Percentiles rank a stretch among this genome's conserved stretches.
Conservation (phyloP, 768 basidiomycete genomes). For the Boletus subcaerulescens region DNA sequence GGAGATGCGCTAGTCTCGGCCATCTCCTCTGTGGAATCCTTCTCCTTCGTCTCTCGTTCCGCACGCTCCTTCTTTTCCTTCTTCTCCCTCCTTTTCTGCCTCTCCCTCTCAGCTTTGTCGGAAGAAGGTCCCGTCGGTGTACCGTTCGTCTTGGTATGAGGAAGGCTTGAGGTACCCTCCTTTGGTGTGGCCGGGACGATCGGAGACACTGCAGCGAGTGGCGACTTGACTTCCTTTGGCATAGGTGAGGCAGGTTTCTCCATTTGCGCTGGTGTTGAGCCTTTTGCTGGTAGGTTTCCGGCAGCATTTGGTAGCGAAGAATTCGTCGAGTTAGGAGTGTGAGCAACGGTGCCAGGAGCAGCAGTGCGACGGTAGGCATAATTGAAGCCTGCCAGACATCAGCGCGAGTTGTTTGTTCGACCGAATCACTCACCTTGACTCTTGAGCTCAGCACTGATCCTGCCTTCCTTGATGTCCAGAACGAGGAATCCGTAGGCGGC, state of each 20-base stretch:
- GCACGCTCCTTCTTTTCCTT: slow-evolving; percentile 57
- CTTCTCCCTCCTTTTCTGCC: slow-evolving; percentile 57
- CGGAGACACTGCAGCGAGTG: slow-evolving; percentile 35
- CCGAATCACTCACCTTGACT: slow-evolving; percentile 68
- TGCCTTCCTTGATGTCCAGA: slow-evolving; percentile 86
- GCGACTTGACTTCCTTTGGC: slow-evolving; percentile 33
- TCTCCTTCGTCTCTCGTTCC: slow-evolving; percentile 41
- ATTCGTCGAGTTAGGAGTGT: slow-evolving; percentile 58
- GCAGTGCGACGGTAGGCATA: slow-evolving; percentile 87
- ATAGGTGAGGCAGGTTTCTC: slow-evolving; percentile 36
- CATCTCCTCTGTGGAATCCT: slow-evolving; percentile 36
- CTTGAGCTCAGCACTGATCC: slow-evolving; percentile 89
- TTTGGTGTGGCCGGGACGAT: slow-evolving; percentile 30
- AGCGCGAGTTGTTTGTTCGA: slow-evolving; percentile 1
- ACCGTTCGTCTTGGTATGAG: slow-evolving; percentile 33
- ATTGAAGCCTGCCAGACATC: slow-evolving; percentile 71
- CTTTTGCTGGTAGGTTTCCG: slow-evolving; percentile 32
- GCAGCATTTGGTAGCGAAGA: slow-evolving; percentile 46
- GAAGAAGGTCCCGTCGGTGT: slow-evolving; percentile 29
- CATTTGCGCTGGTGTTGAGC: slow-evolving; percentile 33
- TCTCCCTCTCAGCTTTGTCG: slow-evolving; percentile 57
- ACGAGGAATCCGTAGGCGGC: slow-evolving; percentile 89
- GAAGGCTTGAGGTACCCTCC: slow-evolving; percentile 35
- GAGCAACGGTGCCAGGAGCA: slow-evolving; percentile 45
- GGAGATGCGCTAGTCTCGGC: slow-evolving; percentile 28